A percentile compares a stretch with the other conserved stretches of the same genome.
Evolutionary conservation across 306 rosid species (phyloP).

Genomic region (Gastrolobium villosum): DNA sequence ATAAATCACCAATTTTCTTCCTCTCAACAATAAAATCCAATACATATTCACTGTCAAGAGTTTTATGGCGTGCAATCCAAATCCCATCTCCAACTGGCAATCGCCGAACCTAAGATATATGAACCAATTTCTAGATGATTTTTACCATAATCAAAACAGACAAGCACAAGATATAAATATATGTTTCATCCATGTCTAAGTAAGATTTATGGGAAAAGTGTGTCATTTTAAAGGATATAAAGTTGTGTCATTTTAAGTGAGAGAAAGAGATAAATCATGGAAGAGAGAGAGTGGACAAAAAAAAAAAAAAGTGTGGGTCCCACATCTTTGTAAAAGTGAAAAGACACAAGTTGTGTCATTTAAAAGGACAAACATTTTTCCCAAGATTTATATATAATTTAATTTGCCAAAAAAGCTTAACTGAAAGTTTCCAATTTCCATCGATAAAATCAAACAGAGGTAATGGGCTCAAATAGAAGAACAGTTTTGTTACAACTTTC

Average conservation of each 20-base stretch:
- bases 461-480: slow-evolving; percentile 16
- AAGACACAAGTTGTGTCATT: no score
- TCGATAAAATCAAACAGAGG: slow-evolving; percentile 1
- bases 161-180: slow-evolving; percentile 9
- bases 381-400: no score
- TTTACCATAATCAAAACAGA: slow-evolving; percentile 32
- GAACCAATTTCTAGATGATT: slow-evolving; percentile 36
- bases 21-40: slow-evolving; percentile 98
- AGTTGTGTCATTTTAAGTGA: no score
- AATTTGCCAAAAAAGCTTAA: slow-evolving; percentile 8
- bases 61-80: slow-evolving; percentile 92
- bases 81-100: slow-evolving; percentile 97
- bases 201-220: background rate
- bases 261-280: no score
- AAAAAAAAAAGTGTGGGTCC: no score
- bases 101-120: slow-evolving; percentile 72
- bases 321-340: no score
- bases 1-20: slow-evolving; percentile 84
- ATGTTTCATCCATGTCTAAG: slow-evolving; percentile 15
- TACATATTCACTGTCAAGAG: slow-evolving; percentile 76
- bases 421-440: slow-evolving; percentile 13
- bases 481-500: slow-evolving; percentile 23
- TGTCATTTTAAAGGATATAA: no score
- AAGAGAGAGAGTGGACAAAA: no score
- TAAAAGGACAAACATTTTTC: no score